Evolutionary conservation across 176 grass and related monocot genomes (phyloP).

Genomic region (Phragmites australis): DNA sequence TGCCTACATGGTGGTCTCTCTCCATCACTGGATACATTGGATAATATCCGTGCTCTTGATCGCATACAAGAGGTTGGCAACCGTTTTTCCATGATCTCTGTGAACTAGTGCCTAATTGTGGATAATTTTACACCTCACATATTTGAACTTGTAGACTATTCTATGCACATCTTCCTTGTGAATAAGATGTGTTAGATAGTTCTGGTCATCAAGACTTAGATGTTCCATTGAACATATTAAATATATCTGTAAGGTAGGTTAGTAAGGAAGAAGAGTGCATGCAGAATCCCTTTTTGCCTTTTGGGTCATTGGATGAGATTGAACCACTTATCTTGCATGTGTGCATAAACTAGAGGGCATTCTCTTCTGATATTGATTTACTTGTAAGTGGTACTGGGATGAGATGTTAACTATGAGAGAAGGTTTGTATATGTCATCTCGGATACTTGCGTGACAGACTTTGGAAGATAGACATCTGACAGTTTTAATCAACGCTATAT

Average conservation of each 20-base stretch:
- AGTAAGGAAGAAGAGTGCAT: not conserved
- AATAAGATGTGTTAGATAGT: not conserved
- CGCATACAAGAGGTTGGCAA: slow-evolving; percentile 90
- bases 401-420: too few species aligned
- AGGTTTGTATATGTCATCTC: too few species aligned
- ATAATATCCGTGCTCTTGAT: slow-evolving; percentile 90
- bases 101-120: slow-evolving; percentile 15
- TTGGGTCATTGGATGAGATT: not conserved
- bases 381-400: too few species aligned
- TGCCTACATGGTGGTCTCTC: slow-evolving; percentile 98
- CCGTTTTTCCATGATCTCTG: not conserved
- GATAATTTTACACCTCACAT: not conserved
- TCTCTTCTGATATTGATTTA: too few species aligned
- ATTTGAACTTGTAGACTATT: slow-evolving; percentile 8
- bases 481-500: too few species aligned
- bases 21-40: slow-evolving; percentile 96
- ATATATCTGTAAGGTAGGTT: not conserved
- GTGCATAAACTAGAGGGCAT: too few species aligned
- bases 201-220: not conserved
- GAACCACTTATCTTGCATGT: slow-evolving; percentile 23
- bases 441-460: too few species aligned
- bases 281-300: not conserved
- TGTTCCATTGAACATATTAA: not conserved
- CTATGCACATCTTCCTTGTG: not conserved
- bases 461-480: too few species aligned